Evolutionary conservation across 129 eudicot genomes (phyloP).

Genomic region (Flaveria sonorensis): DNA sequence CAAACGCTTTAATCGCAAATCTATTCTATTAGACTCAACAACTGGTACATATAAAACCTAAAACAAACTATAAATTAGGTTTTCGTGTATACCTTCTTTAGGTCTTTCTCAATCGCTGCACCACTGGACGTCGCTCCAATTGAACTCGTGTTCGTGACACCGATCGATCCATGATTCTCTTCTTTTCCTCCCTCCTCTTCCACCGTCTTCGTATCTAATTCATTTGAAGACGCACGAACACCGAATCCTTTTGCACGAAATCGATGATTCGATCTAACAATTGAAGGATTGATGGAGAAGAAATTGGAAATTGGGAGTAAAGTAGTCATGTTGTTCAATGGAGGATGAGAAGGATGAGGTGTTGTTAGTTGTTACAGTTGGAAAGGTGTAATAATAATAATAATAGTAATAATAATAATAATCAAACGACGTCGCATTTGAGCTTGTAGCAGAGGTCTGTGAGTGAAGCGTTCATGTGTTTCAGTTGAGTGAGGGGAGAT

Average conservation of each 20-base stretch:
- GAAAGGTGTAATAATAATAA: too few relatives aligned
- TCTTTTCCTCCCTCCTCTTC: conserved; percentile 27
- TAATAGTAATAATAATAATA: too few relatives aligned
- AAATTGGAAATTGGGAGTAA: conserved; percentile 44
- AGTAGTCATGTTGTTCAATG: conserved; percentile 49
- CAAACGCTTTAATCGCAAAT: not conserved
- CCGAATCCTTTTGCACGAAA: conserved; percentile 21
- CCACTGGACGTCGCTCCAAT: conserved; percentile 20
- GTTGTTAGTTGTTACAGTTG: conserved; percentile 1
- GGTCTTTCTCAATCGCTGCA: conserved; percentile 61
- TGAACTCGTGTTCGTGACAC: conserved; percentile 27
- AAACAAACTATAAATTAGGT: not conserved
- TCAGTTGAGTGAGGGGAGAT: not conserved
- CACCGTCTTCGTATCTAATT: conserved; percentile 41
- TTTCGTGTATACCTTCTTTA: conserved; percentile 57
- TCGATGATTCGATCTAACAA: conserved; percentile 15
- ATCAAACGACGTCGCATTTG: conserved; percentile 27
- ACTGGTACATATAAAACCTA: not conserved
- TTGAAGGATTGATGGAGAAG: conserved; percentile 23
- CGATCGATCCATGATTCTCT: conserved; percentile 21
- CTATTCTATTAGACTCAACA: too few relatives aligned
- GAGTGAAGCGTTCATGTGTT: not conserved
- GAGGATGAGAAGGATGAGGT: conserved; percentile 16
- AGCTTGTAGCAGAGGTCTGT: not conserved
- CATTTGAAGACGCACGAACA: conserved; percentile 48